Base-by-base conservation (phyloP, 116 monocot genomes). In the Phalaenopsis hybrid region DNA sequence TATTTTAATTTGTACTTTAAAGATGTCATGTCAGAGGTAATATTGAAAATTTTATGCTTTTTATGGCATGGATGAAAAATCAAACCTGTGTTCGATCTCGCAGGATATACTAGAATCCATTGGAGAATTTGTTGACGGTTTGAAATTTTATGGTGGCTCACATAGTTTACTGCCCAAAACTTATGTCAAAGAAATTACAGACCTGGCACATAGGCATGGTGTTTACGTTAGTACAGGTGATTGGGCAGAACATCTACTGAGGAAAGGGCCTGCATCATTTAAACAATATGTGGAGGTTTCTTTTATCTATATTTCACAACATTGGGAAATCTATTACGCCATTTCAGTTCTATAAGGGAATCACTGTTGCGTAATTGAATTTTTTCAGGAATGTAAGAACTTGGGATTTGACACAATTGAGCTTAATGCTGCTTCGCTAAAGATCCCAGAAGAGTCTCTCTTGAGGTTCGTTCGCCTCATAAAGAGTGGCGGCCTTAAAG, bases 351-450 rank as follows among this genome's bases (percentile, higher is more conserved):
- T 33, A 8, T 21, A 67, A 50, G 4, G 37, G 73, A 37, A 37
- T 75, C 1, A 7, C 18, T 37, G 48, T 31, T 20, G 73, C 49
- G 78, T 12, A 50, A 74, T 46, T 78, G 45, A 9, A 31, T 74
- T 13, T 21, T 67, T 86, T 46, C 87, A 96, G 96, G 96, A 96
- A 43, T 94, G 96, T 81, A 94, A 89, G 80, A 85, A 76, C 8
- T 83, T 96, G 86, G 96, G 96, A 11, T 96, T 96, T 83, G 96
- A 96, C 81, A 92, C 93, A 31, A 85, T 94, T 48, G 96, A 96
- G 74, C 28, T 94, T 57, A 94, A 96, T 86, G 85, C 90, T 77
- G 89, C 86, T 69, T 88, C 89, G 17, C 86, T 96, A 51, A 88
- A 86, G 31, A 68, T 93, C 84, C 86, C 94, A 65, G 96, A 96